phyloP scores from a whole-genome alignment of 306 rosid genomes.

The Alnus glutinosa region DNA sequence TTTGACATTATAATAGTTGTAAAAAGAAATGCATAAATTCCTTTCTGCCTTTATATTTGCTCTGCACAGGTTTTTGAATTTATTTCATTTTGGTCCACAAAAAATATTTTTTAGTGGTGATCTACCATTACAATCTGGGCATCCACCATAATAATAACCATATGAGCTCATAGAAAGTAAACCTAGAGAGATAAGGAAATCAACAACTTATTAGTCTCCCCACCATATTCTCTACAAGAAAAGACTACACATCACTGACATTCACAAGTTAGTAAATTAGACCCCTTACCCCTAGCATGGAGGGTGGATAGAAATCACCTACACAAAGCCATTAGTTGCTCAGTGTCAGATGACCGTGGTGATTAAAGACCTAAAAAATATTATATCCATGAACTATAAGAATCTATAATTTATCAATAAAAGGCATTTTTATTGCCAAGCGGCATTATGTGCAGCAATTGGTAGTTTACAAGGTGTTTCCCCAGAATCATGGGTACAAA shows the following conservation, averaged over 20 bases:
- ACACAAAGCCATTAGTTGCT: constrained; percentile 4
- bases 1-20: background rate
- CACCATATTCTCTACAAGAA: background rate
- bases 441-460: background rate
- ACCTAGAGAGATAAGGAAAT: constrained; percentile 19
- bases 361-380: background rate
- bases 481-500: background rate
- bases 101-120: background rate
- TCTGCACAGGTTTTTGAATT: background rate
- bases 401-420: background rate
- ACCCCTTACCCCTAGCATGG: background rate
- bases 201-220: background rate
- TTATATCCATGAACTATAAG: background rate
- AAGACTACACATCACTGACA: background rate
- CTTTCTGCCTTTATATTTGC: background rate
- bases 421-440: background rate
- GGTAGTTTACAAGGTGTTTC: background rate
- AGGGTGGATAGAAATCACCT: constrained; percentile 3
- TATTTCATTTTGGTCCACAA: background rate
- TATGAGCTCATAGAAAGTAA: background rate
- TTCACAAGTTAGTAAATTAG: no score
- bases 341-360: background rate
- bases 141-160: background rate
- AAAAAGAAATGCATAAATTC: background rate
- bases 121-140: background rate